Evolutionary conservation across 1,139 yeast species (phyloP), one percentile per base, ranked within the genome.

Genomic region (Eremothecium cymbalariae): DNA sequence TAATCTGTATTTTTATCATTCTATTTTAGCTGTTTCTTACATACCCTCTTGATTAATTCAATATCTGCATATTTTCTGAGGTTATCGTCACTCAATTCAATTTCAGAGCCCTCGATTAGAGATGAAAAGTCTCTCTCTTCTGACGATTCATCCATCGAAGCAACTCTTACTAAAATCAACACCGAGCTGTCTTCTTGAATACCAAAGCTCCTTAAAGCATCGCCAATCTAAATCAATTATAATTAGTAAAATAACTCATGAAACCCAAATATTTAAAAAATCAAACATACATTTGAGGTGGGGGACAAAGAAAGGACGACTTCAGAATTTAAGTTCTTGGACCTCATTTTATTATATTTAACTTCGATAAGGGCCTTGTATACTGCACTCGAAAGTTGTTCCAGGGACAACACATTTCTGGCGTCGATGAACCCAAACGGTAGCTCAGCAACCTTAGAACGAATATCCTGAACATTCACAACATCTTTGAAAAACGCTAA

Each of bases 321-420:
- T 44, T 74, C 80, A 1, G 78, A 68, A 40, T 73, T 74, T 4
- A 74, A 37, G 2, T 65, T 62, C 45, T 62, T 67, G 2, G 80
- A 68, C 40, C 74, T 60, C 50, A 65, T 52, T 32, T 50, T 59
- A 17, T 63, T 67, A 22, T 60, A 59, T 0, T 53, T 50, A 6
- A 50, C 41, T 43, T 73, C 79, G 15, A 65, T 46, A 6, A 74
- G 46, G 3, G 74, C 68, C 38, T 74, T 61, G 45, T 71, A 70
- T 1, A 68, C 46, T 1, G 77, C 73, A 18, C 72, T 60, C 28
- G 61, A 51, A 6, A 74, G 35, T 39, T 74, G 80, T 38, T 72
- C 77, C 4, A 58, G 31, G 0, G 73, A 65, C 6, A 65, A 45
- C 1, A 69, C 45, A n/a, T 65, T 58, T 5, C 50, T 50, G 1